Percentiles rank a stretch among this genome's conserved stretches.
phyloP scores from a whole-genome alignment of 192 early-diverging fungal genomes.

The Backusella luteola region DNA sequence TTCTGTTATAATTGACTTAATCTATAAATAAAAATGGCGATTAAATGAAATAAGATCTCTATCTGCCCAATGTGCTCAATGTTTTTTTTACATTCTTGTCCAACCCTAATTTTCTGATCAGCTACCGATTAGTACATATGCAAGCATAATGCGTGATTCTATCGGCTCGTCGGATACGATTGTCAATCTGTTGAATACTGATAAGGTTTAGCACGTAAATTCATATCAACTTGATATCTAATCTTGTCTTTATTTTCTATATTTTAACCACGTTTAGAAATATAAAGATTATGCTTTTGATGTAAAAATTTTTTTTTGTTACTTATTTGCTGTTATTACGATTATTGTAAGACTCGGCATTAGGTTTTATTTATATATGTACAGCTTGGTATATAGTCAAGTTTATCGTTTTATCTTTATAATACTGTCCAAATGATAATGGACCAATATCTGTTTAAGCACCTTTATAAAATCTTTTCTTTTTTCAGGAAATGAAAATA shows the following conservation, averaged over 20 bases:
- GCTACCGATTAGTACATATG: not conserved
- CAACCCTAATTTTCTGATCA: not conserved
- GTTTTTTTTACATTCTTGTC: not conserved
- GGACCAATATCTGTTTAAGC: too few species aligned
- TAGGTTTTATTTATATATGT: too few species aligned
- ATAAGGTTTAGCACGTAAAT: not conserved
- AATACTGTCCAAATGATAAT: too few species aligned
- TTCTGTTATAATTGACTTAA: not conserved
- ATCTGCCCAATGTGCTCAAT: not conserved
- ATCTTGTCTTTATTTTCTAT: not conserved
- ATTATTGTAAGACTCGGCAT: not conserved
- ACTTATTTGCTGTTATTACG: not conserved
- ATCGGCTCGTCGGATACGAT: not conserved
- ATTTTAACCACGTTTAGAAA: not conserved
- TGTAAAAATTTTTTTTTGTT: not conserved
- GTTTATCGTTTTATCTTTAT: too few species aligned
- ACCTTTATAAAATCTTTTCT: too few species aligned
- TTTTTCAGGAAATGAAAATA: too few species aligned
- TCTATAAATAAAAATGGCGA: not conserved
- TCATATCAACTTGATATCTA: not conserved
- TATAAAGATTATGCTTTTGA: not conserved
- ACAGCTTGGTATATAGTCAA: too few species aligned
- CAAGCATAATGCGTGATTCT: not conserved
- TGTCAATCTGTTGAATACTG: not conserved
- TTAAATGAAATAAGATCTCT: not conserved